Evolutionary conservation across 305 asterid genomes (phyloP), one percentile per base, ranked within the genome.

Genomic region (Fraxinus velutina): DNA sequence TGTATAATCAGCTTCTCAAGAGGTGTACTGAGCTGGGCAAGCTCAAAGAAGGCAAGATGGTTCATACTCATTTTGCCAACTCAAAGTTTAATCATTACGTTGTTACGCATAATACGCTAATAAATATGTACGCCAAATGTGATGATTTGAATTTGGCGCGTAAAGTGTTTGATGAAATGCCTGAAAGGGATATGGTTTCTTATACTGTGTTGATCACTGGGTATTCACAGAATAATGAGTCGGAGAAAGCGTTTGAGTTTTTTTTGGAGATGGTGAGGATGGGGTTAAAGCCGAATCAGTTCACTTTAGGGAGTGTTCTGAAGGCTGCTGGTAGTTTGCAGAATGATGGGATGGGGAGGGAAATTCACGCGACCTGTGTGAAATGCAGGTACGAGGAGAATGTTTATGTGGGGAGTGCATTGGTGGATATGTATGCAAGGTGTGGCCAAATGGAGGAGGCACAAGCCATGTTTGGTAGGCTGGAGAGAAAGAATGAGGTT

Each of bases 361-460:
- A 85, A 81, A 60, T 92, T 83, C 99, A 95, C 76, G 94, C 92
- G 79, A 19, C 73, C 4, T 92, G 97, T 79, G 62, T 91, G 37
- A 92, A 91, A 79, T 75, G 36, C 79, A 94, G 98, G 62, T 90
- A 82, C 68, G 93, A 82, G 73, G 88, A 80, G 79, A 86, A 90
- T 85, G 90, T 93, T 8, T 95, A 86, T 85, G 97, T 92, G 21
- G 97, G 92, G 42, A 93, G 94, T 83, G 98, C 97, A 15, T 91
- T 95, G 85, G 89, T 95, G 13, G 97, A 95, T 87, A 88, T 92
- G 95, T 90, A 93, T 77, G 80, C 98, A 0, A 87, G 93, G 86
- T 87, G 89, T 82, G 89, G 85, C 77, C 78, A 32, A 62, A 88
- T 93, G 91, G 84, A 85, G 13, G 94, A 89, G 21, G 98, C 97